Evolutionary conservation across 2,329 filamentous ascomycete species (phyloP).

Genomic region (Calonectria ilicicola): DNA sequence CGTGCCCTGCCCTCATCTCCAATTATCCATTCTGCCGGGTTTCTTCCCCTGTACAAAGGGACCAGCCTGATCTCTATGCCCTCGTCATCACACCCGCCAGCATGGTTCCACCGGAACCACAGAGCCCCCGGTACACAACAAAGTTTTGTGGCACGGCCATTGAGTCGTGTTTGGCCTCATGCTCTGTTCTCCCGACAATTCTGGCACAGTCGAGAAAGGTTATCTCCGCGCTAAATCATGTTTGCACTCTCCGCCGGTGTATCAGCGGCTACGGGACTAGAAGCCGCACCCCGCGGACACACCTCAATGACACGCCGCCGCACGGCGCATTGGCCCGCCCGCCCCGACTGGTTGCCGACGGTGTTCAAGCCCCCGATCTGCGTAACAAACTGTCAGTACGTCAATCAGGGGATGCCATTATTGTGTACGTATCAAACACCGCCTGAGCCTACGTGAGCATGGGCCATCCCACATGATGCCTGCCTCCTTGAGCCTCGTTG

Average conservation of each 20-base stretch:
- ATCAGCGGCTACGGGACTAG: slow-evolving; percentile 12
- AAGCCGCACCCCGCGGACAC: slow-evolving; percentile 22
- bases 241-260: slow-evolving; percentile 17
- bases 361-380: slow-evolving; percentile 28
- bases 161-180: slow-evolving; percentile 16
- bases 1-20: slow-evolving; percentile 33
- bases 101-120: slow-evolving; percentile 26
- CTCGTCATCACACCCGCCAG: slow-evolving; percentile 36
- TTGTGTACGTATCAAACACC: slow-evolving; percentile 27
- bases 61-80: slow-evolving; percentile 18
- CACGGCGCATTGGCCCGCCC: slow-evolving; percentile 29
- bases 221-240: slow-evolving; percentile 31
- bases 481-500: slow-evolving; percentile 22
- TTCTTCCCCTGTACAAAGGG: slow-evolving; percentile 14
- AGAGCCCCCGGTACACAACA: slow-evolving; percentile 3
- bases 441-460: slow-evolving; percentile 22
- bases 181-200: slow-evolving; percentile 14
- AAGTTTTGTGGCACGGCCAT: slow-evolving; percentile 27
- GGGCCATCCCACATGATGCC: slow-evolving; percentile 4
- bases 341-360: slow-evolving; percentile 25
- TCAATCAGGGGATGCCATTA: slow-evolving; percentile 18
- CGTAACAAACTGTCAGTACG: slow-evolving; percentile 22
- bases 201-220: slow-evolving; percentile 35
- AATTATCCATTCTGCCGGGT: slow-evolving; percentile 37
- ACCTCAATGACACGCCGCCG: slow-evolving; percentile 28